These are phyloP conservation scores for Pelargonium myrrhifolium DNA, from an alignment of 441 rosid species.

Conservation along the genomic window DNA sequence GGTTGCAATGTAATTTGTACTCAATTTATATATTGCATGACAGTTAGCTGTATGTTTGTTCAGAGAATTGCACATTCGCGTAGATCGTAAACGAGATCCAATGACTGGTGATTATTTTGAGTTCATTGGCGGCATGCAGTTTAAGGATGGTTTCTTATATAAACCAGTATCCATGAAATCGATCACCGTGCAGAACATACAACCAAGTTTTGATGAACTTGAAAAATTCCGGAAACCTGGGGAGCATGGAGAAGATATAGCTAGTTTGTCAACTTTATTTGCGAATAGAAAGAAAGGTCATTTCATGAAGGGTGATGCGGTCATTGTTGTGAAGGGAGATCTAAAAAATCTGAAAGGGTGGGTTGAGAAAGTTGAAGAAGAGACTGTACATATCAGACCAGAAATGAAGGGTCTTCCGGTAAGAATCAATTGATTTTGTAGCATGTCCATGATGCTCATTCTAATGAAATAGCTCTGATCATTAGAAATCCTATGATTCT, in stretches of 20 bases:
- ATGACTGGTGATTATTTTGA: constrained; percentile 94
- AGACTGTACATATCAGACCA: constrained; percentile 79
- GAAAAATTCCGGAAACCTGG: constrained; percentile 81
- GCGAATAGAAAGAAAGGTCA: constrained; percentile 94
- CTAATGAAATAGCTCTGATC: background rate
- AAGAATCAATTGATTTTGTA: constrained; percentile 30
- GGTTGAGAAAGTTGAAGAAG: constrained; percentile 98
- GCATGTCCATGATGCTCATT: constrained; percentile 14
- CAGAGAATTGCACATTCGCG: constrained; percentile 92
- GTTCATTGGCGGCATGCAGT: constrained; percentile 64
- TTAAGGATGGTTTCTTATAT: constrained; percentile 88
- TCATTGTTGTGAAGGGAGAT: constrained; percentile 89
- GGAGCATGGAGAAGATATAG: constrained; percentile 73
- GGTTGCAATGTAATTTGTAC: constrained; percentile 5
- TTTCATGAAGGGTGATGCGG: constrained; percentile 97
- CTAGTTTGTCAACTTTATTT: constrained; percentile 75
- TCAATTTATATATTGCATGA: constrained; percentile 1
- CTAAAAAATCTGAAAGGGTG: constrained; percentile 88
- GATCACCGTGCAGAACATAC: constrained; percentile 61
- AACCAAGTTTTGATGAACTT: constrained; percentile 92
- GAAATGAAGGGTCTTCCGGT: constrained; percentile 94
- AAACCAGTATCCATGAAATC: constrained; percentile 86
- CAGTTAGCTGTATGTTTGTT: constrained; percentile 1
- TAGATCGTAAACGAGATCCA: constrained; percentile 83
- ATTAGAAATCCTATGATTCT: constrained; percentile 1